Conservation (phyloP, 768 basidiomycete genomes). For the Mycena epipterygia region DNA sequence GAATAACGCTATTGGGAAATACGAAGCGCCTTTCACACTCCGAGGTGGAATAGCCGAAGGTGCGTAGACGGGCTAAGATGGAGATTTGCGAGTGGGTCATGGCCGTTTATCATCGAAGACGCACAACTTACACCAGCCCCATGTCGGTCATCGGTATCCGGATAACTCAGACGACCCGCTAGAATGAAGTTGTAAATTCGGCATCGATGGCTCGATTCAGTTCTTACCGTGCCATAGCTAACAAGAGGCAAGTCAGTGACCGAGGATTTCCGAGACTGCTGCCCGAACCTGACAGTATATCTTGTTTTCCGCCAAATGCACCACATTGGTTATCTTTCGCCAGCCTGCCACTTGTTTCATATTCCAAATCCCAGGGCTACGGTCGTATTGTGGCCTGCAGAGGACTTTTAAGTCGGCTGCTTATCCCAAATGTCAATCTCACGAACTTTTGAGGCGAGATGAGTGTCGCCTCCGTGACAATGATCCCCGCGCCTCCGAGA, state of each 20-base stretch:
- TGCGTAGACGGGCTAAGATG: slow-evolving; percentile 56
- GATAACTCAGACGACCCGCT: slow-evolving; percentile 23
- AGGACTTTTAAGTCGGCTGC: background rate
- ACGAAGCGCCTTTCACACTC: slow-evolving; percentile 52
- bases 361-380: slow-evolving; percentile 63
- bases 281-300: slow-evolving; percentile 59
- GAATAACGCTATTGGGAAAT: slow-evolving; percentile 52
- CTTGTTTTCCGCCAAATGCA: slow-evolving; percentile 59
- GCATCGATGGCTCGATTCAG: background rate
- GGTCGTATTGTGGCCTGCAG: slow-evolving; percentile 58
- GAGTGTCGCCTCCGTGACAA: slow-evolving; percentile 56
- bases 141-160: slow-evolving; percentile 42
- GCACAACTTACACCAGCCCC: slow-evolving; percentile 38
- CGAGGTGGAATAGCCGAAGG: slow-evolving; percentile 60
- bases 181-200: background rate
- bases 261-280: background rate
- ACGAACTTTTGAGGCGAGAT: slow-evolving; percentile 58
- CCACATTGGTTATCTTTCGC: slow-evolving; percentile 61
- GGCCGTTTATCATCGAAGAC: background rate
- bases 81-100: background rate
- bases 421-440: background rate
- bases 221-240: slow-evolving; percentile 56
- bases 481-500: slow-evolving; percentile 53
- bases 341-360: slow-evolving; percentile 58
- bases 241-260: background rate